Evolutionary conservation across 2,329 filamentous ascomycete species (phyloP), one percentile per base, ranked within the genome.

Genomic region (Exophiala spinifera): DNA sequence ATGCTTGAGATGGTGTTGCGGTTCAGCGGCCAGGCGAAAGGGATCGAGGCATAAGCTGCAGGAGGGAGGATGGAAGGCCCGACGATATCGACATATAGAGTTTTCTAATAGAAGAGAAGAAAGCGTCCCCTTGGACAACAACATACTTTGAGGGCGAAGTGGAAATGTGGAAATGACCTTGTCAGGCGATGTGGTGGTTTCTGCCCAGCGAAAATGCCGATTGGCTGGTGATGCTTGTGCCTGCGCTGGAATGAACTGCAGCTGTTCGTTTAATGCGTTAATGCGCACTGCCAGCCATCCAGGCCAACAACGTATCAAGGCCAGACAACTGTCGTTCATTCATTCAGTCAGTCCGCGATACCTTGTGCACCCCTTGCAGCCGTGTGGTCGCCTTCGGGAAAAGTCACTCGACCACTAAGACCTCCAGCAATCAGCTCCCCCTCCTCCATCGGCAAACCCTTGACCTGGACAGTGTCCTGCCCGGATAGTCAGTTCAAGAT

Each of bases 161-260:
- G n/a, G n/a, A n/a, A n/a, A n/a, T n/a, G n/a, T n/a, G n/a, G n/a
- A 13, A 15, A 21, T 44, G 42, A 44, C 42, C 19, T 14, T 21
- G 42, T 44, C 42, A 44, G 13, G 42, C 42, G 42, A 44, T 44
- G 42, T 23, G 13, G 42, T 31, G n/a, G 42, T 23, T 44, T n/a
- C 23, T 44, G 42, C 42, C 42, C 42, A 43, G 42, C 20, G 13
- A 25, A 44, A 44, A 15, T 25, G 36, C 42, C 23, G 20, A 44
- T 44, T 44, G 42, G 42, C n/a, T 21, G 23, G 19, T 4, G n/a
- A 21, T 25, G 19, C 42, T 44, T 44, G 20, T 21, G 23, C 42
- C 42, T 44, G 42, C 42, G 42, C 42, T 13, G 23, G 28, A 25
- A 25, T 14, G 10, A 14, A n/a, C 20, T 8, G n/a, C 8, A 44